phyloP scores from a whole-genome alignment of 1,139 yeast species.

The Diutina scorzettiae region DNA sequence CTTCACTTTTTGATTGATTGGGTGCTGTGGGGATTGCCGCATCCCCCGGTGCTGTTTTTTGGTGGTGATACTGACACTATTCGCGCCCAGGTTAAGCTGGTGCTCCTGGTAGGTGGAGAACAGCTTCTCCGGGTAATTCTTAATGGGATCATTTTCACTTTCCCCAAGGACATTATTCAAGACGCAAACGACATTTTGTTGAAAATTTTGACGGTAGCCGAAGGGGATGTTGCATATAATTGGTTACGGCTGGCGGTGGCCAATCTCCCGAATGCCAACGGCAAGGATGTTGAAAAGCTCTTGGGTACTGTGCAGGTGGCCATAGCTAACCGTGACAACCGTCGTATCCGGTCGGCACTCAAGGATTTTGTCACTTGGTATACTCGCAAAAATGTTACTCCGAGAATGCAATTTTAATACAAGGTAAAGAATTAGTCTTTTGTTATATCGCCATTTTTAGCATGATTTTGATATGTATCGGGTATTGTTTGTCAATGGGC shows the following conservation, averaged over 20 bases:
- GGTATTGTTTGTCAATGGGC: not conserved
- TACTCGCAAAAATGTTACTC: constrained; percentile 48
- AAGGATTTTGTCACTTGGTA: constrained; percentile 78
- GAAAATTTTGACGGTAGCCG: constrained; percentile 46
- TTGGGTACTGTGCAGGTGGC: constrained; percentile 46
- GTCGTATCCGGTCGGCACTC: constrained; percentile 59
- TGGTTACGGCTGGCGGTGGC: constrained; percentile 54
- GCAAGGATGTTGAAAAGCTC: constrained; percentile 53
- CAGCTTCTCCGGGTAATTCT: constrained; percentile 43
- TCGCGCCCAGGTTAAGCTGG: constrained; percentile 31
- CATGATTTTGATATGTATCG: not conserved
- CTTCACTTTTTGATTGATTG: constrained; percentile 71
- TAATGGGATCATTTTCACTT: constrained; percentile 57
- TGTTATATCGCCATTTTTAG: no score
- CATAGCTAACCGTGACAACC: constrained; percentile 54
- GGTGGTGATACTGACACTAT: constrained; percentile 40
- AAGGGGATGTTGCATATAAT: constrained; percentile 26
- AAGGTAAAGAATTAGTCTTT: no score
- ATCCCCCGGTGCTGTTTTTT: constrained; percentile 66
- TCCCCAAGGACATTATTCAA: constrained; percentile 45
- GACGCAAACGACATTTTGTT: constrained; percentile 71
- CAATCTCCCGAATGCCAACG: constrained; percentile 51
- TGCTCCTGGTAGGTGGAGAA: constrained; percentile 41
- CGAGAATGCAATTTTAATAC: not conserved
- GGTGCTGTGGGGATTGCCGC: constrained; percentile 70